Conservation (phyloP, 371 early-diverging fungal species). For the Rozella allomycis region DNA sequence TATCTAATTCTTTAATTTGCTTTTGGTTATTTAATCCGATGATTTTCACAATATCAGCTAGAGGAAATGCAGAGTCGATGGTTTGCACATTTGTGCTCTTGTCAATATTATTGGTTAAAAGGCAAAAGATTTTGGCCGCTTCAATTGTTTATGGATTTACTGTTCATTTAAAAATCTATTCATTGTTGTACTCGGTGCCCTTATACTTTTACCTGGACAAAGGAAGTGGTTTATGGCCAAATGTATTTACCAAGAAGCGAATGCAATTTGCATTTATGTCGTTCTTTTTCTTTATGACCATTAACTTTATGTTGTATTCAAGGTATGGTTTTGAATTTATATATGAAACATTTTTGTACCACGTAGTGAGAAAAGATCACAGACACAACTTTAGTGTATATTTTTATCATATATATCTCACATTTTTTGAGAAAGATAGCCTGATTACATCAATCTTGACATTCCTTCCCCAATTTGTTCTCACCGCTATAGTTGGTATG, state of each 20-base stretch:
- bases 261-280: neutral
- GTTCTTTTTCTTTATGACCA: slow-evolving; percentile 34
- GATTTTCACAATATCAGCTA: slow-evolving; percentile 80
- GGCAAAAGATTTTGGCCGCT: slow-evolving; percentile 31
- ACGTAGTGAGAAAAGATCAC: slow-evolving; percentile 82
- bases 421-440: slow-evolving; percentile 2
- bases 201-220: slow-evolving; percentile 26
- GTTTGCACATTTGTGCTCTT: slow-evolving; percentile 51
- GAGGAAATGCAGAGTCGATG: slow-evolving; percentile 80
- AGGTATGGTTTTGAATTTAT: slow-evolving; percentile 70
- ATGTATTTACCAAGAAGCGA: slow-evolving; percentile 10
- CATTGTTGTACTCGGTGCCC: slow-evolving; percentile 69
- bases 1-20: slow-evolving; percentile 16
- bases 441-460: slow-evolving; percentile 18
- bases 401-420: slow-evolving; percentile 77
- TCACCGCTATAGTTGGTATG: slow-evolving; percentile 25
- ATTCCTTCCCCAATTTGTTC: slow-evolving; percentile 49
- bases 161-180: slow-evolving; percentile 92
- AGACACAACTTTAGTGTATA: slow-evolving; percentile 93
- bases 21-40: slow-evolving; percentile 81
- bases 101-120: slow-evolving; percentile 39
- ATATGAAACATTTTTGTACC: slow-evolving; percentile 77
- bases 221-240: slow-evolving; percentile 12
- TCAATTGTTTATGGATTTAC: slow-evolving; percentile 66
- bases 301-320: slow-evolving; percentile 34